A percentile compares a stretch with the other conserved stretches of the same genome.
Conservation (phyloP, 192 early-diverging fungal species). For the Backusella morwellensis region DNA sequence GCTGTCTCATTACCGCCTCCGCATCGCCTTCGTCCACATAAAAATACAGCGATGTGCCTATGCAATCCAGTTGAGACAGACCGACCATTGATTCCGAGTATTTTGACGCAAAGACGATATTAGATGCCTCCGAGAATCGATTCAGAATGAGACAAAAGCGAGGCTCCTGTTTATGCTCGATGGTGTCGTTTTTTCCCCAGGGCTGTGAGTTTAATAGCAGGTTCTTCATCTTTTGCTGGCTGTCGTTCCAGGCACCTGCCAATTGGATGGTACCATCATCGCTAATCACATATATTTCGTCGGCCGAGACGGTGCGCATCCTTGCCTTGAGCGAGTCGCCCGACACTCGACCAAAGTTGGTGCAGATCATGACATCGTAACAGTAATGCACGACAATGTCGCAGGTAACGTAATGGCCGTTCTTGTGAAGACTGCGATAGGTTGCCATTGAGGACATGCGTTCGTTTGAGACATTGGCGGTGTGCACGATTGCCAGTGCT, state of each 20-base stretch:
- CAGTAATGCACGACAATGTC: slow-evolving; percentile 30
- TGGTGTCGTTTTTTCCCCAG: slow-evolving; percentile 6
- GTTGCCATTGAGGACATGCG: slow-evolving; percentile 40
- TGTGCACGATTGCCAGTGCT: slow-evolving; percentile 30
- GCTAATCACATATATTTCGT: background rate
- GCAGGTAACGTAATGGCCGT: slow-evolving; percentile 26
- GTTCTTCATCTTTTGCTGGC: background rate
- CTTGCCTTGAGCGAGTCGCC: background rate
- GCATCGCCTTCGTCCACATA: background rate
- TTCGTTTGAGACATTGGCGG: slow-evolving; percentile 34
- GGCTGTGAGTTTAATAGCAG: background rate
- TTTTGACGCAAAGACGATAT: slow-evolving; percentile 1
- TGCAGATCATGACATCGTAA: slow-evolving; percentile 22
- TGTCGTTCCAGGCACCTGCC: background rate
- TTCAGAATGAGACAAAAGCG: slow-evolving; percentile 24
- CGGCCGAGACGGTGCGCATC: slow-evolving; percentile 1
- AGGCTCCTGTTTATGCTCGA: slow-evolving; percentile 9
- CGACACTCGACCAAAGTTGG: background rate
- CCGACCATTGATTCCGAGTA: background rate
- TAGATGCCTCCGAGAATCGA: background rate
- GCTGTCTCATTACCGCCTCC: slow-evolving; percentile 7
- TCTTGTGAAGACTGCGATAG: slow-evolving; percentile 37
- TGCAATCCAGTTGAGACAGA: background rate
- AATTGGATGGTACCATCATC: slow-evolving; percentile 3
- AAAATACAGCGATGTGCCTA: slow-evolving; percentile 11